Conservation (phyloP, 768 basidiomycete genomes). For the Antrodiella citrinella region DNA sequence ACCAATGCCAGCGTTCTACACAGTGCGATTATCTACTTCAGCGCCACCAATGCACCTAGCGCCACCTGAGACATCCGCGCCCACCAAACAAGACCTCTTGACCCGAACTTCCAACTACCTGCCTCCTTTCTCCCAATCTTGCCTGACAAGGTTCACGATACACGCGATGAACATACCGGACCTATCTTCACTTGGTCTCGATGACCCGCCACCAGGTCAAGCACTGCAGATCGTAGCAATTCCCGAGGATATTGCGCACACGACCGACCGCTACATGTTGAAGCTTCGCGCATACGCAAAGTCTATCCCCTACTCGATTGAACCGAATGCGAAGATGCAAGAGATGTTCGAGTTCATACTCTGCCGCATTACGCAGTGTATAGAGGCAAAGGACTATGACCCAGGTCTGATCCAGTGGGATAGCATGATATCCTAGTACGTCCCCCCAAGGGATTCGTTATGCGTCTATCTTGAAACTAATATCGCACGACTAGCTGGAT, state of each 20-base stretch:
- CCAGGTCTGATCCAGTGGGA: conserved; percentile 78
- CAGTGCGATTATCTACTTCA: conserved; percentile 1
- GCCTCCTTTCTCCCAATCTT: conserved; percentile 14
- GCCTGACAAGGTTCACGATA: conserved; percentile 12
- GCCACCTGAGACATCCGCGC: not conserved
- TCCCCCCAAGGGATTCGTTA: conserved; percentile 13
- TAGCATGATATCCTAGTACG: conserved; percentile 64
- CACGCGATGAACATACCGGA: conserved; percentile 40
- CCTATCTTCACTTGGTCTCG: conserved; percentile 35
- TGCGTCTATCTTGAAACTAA: conserved; percentile 4
- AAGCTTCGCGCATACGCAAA: conserved; percentile 57
- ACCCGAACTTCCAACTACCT: conserved; percentile 19
- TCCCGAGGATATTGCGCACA: conserved; percentile 24
- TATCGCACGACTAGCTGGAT: conserved; percentile 49
- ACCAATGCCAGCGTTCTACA: no score
- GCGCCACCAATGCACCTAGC: conserved; percentile 8
- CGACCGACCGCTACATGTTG: conserved; percentile 41
- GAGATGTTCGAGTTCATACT: conserved; percentile 68
- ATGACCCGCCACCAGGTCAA: conserved; percentile 27
- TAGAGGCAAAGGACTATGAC: conserved; percentile 78
- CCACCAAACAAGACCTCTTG: not conserved
- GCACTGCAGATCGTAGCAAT: conserved; percentile 24
- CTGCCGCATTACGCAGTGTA: conserved; percentile 58
- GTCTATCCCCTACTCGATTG: conserved; percentile 70
- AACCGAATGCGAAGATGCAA: conserved; percentile 70